phyloP scores from a whole-genome alignment of 1,284 basidiomycete species.

The Entoloma clypeatum region DNA sequence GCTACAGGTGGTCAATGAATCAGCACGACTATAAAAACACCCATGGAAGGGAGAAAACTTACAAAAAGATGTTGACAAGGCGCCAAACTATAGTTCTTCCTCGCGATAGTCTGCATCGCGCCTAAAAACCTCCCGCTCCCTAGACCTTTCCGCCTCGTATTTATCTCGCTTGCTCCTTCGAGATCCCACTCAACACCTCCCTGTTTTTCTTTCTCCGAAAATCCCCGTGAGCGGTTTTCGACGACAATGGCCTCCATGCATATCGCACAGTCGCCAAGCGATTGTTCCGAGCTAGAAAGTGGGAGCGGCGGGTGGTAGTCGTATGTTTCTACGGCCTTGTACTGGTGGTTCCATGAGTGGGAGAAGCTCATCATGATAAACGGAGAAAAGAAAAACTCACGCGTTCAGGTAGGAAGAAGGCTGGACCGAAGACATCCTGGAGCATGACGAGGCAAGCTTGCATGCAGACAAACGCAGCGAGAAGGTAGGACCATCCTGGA shows the following conservation, averaged over 20 bases:
- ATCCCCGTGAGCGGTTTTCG: constrained; percentile 38
- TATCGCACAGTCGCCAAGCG: constrained; percentile 82
- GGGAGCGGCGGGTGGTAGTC: constrained; percentile 83
- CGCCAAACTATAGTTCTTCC: constrained; percentile 77
- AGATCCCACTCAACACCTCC: constrained; percentile 26
- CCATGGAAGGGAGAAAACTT: constrained; percentile 30
- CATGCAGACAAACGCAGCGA: constrained; percentile 58
- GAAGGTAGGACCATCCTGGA: constrained; percentile 63
- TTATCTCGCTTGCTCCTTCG: constrained; percentile 20
- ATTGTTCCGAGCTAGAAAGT: constrained; percentile 61
- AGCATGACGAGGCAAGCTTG: constrained; percentile 68
- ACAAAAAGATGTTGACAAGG: constrained; percentile 89
- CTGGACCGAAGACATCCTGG: constrained; percentile 76
- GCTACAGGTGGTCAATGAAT: constrained; percentile 37
- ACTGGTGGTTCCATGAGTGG: constrained; percentile 38
- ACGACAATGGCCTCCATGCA: constrained; percentile 84
- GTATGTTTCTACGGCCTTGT: constrained; percentile 60
- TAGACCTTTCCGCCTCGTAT: constrained; percentile 24
- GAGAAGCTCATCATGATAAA: constrained; percentile 1
- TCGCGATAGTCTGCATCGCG: constrained; percentile 42
- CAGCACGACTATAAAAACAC: background rate
- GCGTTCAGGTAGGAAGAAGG: constrained; percentile 73
- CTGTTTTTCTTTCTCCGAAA: constrained; percentile 20
- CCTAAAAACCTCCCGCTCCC: constrained; percentile 33
- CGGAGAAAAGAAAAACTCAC: constrained; percentile 37